Conservation (phyloP, 768 basidiomycete species). For the Tricholoma hemisulphureum region DNA sequence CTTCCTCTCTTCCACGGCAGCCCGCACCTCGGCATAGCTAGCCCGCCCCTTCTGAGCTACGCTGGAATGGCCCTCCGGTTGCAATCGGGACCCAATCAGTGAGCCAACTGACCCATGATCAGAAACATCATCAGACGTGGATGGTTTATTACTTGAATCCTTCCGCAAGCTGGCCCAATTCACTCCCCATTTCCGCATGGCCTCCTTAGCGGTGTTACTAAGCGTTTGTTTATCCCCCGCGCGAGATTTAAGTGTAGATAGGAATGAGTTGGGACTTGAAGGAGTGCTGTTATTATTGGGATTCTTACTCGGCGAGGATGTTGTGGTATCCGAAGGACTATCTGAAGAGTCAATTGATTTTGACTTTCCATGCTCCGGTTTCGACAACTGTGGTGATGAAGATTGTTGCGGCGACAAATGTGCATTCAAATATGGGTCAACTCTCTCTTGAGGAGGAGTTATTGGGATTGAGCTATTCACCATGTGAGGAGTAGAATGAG, state of each 20-base stretch:
- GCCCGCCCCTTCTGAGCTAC: slow-evolving; percentile 44
- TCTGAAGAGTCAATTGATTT: slow-evolving; percentile 21
- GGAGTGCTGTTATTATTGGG: slow-evolving; percentile 31
- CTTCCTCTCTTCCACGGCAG: slow-evolving; percentile 69
- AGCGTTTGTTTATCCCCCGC: slow-evolving; percentile 83
- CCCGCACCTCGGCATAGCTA: slow-evolving; percentile 73
- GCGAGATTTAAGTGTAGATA: slow-evolving; percentile 76
- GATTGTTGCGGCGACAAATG: slow-evolving; percentile 35
- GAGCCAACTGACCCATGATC: slow-evolving; percentile 42
- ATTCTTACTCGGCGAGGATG: slow-evolving; percentile 35
- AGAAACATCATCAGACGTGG: slow-evolving; percentile 38
- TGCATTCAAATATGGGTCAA: slow-evolving; percentile 10
- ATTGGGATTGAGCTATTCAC: slow-evolving; percentile 15
- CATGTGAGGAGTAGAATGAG: slow-evolving; percentile 34
- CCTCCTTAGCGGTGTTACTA: slow-evolving; percentile 81
- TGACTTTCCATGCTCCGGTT: slow-evolving; percentile 31
- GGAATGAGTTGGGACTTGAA: slow-evolving; percentile 60
- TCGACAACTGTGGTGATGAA: slow-evolving; percentile 45
- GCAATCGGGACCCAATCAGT: slow-evolving; percentile 32
- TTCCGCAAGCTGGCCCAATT: slow-evolving; percentile 72
- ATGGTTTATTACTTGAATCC: slow-evolving; percentile 33
- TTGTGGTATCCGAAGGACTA: slow-evolving; percentile 21
- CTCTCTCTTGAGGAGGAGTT: slow-evolving; percentile 14
- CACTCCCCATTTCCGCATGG: slow-evolving; percentile 89
- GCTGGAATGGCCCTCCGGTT: slow-evolving; percentile 29